Evolutionary conservation across 305 asterid species (phyloP), one percentile per base, ranked within the genome.

Genomic region (Ajuga reptans): DNA sequence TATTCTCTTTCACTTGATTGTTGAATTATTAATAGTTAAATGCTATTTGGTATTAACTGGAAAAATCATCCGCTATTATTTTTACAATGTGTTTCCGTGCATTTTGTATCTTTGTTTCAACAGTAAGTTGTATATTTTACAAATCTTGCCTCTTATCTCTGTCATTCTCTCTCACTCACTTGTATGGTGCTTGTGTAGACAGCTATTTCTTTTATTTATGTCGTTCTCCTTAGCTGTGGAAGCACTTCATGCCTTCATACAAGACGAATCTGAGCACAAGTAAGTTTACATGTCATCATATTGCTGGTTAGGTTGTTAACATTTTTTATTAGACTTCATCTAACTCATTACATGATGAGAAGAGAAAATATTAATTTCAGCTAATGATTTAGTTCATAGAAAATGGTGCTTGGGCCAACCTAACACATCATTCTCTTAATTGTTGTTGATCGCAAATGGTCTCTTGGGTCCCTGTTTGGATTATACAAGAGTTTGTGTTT

Each of bases 261-360:
- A 93, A 75, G 97, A 93, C 76, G 99, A 93, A 77, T 91, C 96
- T 11, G 99, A 89, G 80, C 99, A 93, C 96, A 93, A 85, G 99
- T 91, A 89, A 82, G 96, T 81, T 78, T 72, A 43, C 49, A 45
- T 74, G 75, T 68, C 52, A 64, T 31, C 36, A 24, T 56, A 55
- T 29, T 64, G 42, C 72, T 74, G 41, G 11, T 66, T 37, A 50
- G 69, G 31, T 57, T 54, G 67, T 49, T 56, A n/a, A n/a, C 11
- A 39, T 34, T 39, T 24, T 70, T 24, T 34, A 17, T 27, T 69
- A 53, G 51, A 51, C 41, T 66, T 39, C 72, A 41, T 57, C 65
- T 24, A 11, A 29, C 57, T 37, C 61, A 36, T 51, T 41, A 27
- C 57, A 47, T 46, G 54, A 2, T 72, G 31, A 42, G 71, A 71